Evolutionary conservation across 805 yeast genomes (phyloP).

Genomic region (Candida schatavii): DNA sequence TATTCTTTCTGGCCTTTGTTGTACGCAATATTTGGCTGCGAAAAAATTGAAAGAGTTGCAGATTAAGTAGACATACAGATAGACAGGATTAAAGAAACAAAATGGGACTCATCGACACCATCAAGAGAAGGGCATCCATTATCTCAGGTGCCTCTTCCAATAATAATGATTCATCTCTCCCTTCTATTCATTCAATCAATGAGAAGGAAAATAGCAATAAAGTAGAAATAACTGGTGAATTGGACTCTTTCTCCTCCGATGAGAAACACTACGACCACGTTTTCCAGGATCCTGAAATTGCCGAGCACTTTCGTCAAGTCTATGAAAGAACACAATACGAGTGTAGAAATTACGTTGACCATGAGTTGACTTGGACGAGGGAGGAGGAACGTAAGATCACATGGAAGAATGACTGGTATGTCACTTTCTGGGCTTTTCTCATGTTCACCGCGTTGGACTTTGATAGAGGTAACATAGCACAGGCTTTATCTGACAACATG

Average conservation of each 20-base stretch:
- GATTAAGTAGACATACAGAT: not conserved
- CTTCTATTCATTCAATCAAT: not conserved
- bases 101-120: not conserved
- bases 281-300: constrained; percentile 46
- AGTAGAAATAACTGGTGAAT: not conserved
- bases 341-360: constrained; percentile 54
- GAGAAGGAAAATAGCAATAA: not conserved
- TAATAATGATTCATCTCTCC: not conserved
- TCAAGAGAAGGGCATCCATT: not conserved
- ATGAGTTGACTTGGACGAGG: constrained; percentile 51
- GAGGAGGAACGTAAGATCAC: constrained; percentile 50
- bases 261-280: constrained; percentile 11
- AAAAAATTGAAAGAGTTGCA: not conserved
- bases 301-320: constrained; percentile 41
- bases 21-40: not conserved
- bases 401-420: constrained; percentile 53
- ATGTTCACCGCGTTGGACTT: constrained; percentile 59
- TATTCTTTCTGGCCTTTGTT: not conserved
- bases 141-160: not conserved
- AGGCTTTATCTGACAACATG: constrained; percentile 58
- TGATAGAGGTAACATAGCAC: constrained; percentile 56
- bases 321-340: constrained; percentile 54
- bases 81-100: not conserved
- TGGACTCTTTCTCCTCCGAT: not conserved
- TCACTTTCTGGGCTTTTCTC: constrained; percentile 55